A percentile compares a stretch with the other conserved stretches of the same genome.
phyloP scores from a whole-genome alignment of 2,329 filamentous ascomycete genomes.

The Fusarium sp. region DNA sequence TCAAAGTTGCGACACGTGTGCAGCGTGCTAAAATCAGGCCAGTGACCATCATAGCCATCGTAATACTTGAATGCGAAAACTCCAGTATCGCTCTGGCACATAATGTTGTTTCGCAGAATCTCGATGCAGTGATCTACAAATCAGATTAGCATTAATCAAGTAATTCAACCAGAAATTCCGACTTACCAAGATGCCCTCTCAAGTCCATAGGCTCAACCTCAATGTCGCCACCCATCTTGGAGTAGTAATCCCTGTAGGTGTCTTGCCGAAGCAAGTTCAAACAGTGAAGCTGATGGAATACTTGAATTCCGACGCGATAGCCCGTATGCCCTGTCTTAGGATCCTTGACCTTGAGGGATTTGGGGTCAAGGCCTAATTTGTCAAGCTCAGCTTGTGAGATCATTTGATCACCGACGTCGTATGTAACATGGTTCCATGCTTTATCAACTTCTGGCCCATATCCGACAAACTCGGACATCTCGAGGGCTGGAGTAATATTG shows the following conservation, averaged over 20 bases:
- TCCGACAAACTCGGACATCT: constrained; percentile 61
- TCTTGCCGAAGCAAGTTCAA: constrained; percentile 59
- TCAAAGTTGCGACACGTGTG: constrained; percentile 66
- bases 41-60: constrained; percentile 58
- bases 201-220: constrained; percentile 44
- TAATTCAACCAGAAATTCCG: rapidly evolving
- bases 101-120: constrained; percentile 60
- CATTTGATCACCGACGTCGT: constrained; percentile 66
- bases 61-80: constrained; percentile 63
- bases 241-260: constrained; percentile 61
- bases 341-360: constrained; percentile 64
- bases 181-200: constrained; percentile 31
- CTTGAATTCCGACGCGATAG: constrained; percentile 67
- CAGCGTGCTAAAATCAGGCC: constrained; percentile 63
- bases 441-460: constrained; percentile 65
- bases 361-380: constrained; percentile 61
- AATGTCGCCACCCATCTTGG: constrained; percentile 58
- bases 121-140: constrained; percentile 38
- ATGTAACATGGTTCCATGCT: constrained; percentile 64
- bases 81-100: constrained; percentile 65
- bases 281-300: constrained; percentile 64
- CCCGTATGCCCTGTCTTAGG: constrained; percentile 65
- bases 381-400: constrained; percentile 63
- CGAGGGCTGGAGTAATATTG: constrained; percentile 57
- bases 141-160: background rate